Conservation (phyloP, 495 filamentous ascomycete species). For the Glonium stellatum region DNA sequence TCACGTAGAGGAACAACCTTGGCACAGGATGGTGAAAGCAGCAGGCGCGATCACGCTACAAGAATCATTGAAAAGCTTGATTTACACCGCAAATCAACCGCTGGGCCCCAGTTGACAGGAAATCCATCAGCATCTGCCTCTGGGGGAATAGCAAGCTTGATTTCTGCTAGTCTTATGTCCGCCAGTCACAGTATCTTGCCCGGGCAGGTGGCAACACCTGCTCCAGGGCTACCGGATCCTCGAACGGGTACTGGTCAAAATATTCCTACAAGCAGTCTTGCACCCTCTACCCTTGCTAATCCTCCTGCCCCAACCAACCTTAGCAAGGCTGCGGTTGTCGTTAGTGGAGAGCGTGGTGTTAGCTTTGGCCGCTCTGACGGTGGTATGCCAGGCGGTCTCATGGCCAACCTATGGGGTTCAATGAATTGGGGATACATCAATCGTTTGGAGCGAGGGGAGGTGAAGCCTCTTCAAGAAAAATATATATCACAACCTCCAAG, state of each 20-base stretch:
- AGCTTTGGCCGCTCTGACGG: constrained; percentile 55
- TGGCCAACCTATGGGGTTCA: constrained; percentile 91
- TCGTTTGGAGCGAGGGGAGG: constrained; percentile 52
- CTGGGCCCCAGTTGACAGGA: constrained; percentile 34
- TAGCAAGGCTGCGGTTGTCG: constrained; percentile 76
- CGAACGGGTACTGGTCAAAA: constrained; percentile 34
- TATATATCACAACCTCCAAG: constrained; percentile 23
- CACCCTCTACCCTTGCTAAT: constrained; percentile 74
- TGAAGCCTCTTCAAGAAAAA: constrained; percentile 31
- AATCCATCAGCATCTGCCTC: constrained; percentile 37
- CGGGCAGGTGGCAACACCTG: constrained; percentile 33
- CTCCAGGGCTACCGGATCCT: constrained; percentile 30
- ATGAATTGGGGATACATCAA: constrained; percentile 75
- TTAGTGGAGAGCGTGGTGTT: constrained; percentile 67
- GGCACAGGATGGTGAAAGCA: constrained; percentile 54
- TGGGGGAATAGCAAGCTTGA: constrained; percentile 79
- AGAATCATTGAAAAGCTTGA: constrained; percentile 90
- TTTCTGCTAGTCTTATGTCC: constrained; percentile 81
- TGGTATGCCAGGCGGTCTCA: constrained; percentile 69
- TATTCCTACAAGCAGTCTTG: constrained; percentile 57
- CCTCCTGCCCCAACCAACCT: constrained; percentile 82
- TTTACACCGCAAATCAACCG: constrained; percentile 71
- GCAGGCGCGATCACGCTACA: constrained; percentile 65
- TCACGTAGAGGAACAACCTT: constrained; percentile 43
- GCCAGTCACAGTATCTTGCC: constrained; percentile 75